Evolutionary conservation across 2,329 filamentous ascomycete species (phyloP).

Genomic region (Diaporthe sp.): DNA sequence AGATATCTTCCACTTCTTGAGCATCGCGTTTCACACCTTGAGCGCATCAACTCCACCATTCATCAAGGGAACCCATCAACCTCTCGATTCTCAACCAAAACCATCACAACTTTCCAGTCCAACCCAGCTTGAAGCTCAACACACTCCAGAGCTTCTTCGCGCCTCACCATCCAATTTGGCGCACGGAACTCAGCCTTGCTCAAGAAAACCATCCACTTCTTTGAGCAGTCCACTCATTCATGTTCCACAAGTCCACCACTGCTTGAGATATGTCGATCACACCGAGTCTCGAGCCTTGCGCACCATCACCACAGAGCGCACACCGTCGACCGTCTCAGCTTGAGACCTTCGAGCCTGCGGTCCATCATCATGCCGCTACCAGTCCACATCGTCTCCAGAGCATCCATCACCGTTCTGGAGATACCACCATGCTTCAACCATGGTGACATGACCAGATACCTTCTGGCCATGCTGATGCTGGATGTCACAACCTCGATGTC

Average conservation of each 20-base stretch:
- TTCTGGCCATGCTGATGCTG: background rate
- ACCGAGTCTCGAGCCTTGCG: background rate
- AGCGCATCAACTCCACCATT: background rate
- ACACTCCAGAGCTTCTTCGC: background rate
- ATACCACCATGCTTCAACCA: background rate
- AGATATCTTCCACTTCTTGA: slow-evolving; percentile 1
- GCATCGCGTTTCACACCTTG: background rate
- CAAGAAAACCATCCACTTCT: background rate
- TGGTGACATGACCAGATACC: background rate
- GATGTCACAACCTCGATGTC: background rate
- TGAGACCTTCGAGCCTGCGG: background rate
- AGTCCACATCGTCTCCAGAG: background rate
- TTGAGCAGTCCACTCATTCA: background rate
- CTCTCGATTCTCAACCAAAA: background rate
- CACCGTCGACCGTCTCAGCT: background rate
- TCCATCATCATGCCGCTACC: background rate
- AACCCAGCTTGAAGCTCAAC: background rate
- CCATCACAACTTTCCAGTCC: background rate
- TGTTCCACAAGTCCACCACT: background rate
- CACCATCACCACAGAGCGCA: background rate
- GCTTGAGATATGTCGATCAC: background rate
- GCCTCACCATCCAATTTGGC: background rate
- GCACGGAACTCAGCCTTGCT: background rate
- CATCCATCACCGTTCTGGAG: background rate
- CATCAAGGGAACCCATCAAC: background rate